Evolutionary conservation across 441 rosid species (phyloP), one percentile per base, ranked within the genome.

Genomic region (Kokia cookei): DNA sequence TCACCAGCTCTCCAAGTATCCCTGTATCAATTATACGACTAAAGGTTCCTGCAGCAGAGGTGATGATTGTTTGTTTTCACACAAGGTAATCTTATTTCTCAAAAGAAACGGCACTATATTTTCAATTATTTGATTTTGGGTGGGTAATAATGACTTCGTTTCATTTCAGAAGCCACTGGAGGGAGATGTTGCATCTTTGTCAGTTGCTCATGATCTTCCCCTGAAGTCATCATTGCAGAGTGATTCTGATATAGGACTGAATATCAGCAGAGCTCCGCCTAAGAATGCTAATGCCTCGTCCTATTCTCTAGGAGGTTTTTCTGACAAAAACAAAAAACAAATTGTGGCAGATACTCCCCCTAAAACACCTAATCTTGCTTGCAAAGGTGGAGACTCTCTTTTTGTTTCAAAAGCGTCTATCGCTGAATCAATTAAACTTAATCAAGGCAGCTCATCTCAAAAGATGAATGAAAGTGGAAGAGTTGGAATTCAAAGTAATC

Each of bases 1-100:
- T 77, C 99, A 95, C 72, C 84, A 89, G 61, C 98, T 95, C 66
- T 87, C 88, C 77, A 95, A 90, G 77, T 93, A 95, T 79, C 90
- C 93, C 58, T 95, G 97, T 82, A 75, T 42, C 59, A 93, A 84
- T 75, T 88, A 81, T 69, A 69, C 27, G 3, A 76, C 87, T 51
- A 84, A 81, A 35, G 93, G 98, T 75, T 79, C 65, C 79, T 95
- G 99, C 85, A 73, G 73, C 82, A 84, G 98, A 82, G 96, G 98
- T 27, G 81, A 86, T 73, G 77, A 51, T 68, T 94, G 97, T 78
- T 78, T 89, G 89, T 94, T 93, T 81, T 94, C 94, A 10, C 99
- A 94, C 83, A 84, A 88, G 96, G 98, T 95, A 53, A 8, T 10
- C 24, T 53, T 73, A 54, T 54, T 60, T 19, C 64, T 7, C 35